Evolutionary conservation across 805 yeast genomes (phyloP).

Genomic region (Yarrowia bubula): DNA sequence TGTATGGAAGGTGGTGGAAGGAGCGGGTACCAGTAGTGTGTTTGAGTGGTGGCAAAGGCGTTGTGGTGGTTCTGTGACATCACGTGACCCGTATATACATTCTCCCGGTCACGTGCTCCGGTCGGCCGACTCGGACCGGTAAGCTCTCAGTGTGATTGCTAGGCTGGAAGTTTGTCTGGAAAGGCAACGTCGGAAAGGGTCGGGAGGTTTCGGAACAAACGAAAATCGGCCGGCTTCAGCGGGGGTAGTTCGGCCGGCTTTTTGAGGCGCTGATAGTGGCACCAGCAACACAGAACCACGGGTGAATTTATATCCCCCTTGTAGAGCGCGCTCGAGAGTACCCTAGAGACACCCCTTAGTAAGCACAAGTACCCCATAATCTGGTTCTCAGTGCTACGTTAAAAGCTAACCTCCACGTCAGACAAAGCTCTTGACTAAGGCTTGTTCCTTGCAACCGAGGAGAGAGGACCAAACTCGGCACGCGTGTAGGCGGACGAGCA

Average conservation of each 20-base stretch:
- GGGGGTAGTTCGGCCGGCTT: constrained; percentile 3
- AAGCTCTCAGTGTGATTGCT: not conserved
- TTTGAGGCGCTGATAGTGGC: no score
- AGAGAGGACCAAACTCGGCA: not conserved
- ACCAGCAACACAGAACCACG: not conserved
- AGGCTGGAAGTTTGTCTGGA: not conserved
- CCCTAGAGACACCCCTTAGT: not conserved
- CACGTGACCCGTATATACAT: not conserved
- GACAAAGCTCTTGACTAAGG: not conserved
- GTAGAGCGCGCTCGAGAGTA: no score
- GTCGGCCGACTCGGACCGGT: constrained; percentile 3
- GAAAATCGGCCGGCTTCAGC: constrained; percentile 20
- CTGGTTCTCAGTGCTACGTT: not conserved
- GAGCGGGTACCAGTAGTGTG: not conserved
- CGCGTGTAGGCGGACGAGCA: not conserved
- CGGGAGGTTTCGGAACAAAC: constrained; percentile 18
- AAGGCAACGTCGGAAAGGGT: constrained; percentile 24
- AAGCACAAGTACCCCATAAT: not conserved
- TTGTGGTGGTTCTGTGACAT: not conserved
- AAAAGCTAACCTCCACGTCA: constrained; percentile 14
- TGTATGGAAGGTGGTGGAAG: not conserved
- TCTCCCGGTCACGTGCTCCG: not conserved
- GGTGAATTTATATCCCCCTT: no score
- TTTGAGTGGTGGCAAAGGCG: not conserved
- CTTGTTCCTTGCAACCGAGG: constrained; percentile 27